Base-by-base conservation (phyloP, 345 rosid genomes). In the Linum trigynum region DNA sequence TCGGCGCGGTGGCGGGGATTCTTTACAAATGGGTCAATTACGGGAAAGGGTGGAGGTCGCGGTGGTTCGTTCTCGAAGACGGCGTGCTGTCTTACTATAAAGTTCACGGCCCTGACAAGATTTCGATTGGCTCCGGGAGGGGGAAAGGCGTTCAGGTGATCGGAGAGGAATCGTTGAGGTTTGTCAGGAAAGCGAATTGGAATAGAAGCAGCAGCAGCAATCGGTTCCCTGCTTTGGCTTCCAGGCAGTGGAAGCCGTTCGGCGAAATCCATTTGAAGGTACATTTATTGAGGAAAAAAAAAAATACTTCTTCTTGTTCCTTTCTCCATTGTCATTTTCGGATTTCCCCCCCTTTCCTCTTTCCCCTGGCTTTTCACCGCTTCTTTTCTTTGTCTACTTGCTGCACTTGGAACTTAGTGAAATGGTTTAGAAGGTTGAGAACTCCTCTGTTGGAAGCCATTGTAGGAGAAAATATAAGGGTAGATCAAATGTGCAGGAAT, bases 231-330 rank as follows among this genome's bases (percentile, higher is more conserved):
- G 55, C 71, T 35, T 67, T 58, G 0, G 69, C 78, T 10, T 61
- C 81, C 55, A 78, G 71, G 72, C 83, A 75, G 67, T 86, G 91
- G 80, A 87, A 76, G 82, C 97, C 97, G 11, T 85, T 94, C 12
- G 99, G 99, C 39, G 96, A 90, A 82, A 78, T 90, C 58, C 97
- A 90, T 74, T 79, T 91, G 76, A 90, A 94, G 97, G 98, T 92
- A 74, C n/a, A 66, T 39, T 69, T 23, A 32, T 1, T 14, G 62
- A 14, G 42, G 15, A 17, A n/a, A n/a, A 45, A 37, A n/a, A 55
- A n/a, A 43, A 43, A 45, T 40, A 42, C 7, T 41, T 3, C 36
- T 35, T 36, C 48, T 53, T 53, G 14, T 39, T 53, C n/a, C 16
- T 39, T 39, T n/a, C 5, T 55, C 39, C 37, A 32, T 15, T 14